A percentile compares a stretch with the other conserved stretches of the same genome.
Evolutionary conservation across 1,139 yeast species (phyloP).

Genomic region (Suhomyces coccinellae): DNA sequence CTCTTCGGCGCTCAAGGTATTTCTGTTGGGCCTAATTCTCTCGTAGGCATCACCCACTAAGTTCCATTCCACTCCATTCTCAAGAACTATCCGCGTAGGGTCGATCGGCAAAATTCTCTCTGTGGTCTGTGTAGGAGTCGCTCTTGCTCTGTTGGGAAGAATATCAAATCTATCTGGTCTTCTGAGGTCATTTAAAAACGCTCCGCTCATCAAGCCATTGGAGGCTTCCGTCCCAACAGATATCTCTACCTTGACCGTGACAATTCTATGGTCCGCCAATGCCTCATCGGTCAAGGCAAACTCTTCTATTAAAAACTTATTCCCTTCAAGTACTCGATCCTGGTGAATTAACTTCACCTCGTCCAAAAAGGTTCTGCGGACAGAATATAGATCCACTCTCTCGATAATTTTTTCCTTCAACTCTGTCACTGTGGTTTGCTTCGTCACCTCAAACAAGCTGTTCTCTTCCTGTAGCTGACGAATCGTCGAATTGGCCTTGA

Average conservation of each 20-base stretch:
- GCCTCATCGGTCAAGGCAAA: slow-evolving; percentile 16
- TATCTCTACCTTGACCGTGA: slow-evolving; percentile 16
- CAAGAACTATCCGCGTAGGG: slow-evolving; percentile 27
- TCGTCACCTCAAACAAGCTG: slow-evolving; percentile 28
- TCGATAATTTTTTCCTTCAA: slow-evolving; percentile 26
- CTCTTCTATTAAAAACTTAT: slow-evolving; percentile 7
- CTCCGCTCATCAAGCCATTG: slow-evolving; percentile 31
- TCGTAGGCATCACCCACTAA: slow-evolving; percentile 31
- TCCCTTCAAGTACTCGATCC: slow-evolving; percentile 9
- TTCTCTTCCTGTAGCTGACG: slow-evolving; percentile 23
- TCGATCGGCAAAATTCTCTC: slow-evolving; percentile 18
- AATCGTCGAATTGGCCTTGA: slow-evolving; percentile 21
- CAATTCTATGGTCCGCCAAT: slow-evolving; percentile 14
- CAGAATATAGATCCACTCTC: slow-evolving; percentile 25
- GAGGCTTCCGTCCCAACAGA: slow-evolving; percentile 16
- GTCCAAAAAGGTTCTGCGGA: slow-evolving; percentile 32
- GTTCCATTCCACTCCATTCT: slow-evolving; percentile 27
- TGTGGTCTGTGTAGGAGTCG: not conserved
- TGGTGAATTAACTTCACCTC: slow-evolving; percentile 25
- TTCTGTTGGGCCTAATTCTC: slow-evolving; percentile 15
- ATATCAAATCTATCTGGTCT: slow-evolving; percentile 27
- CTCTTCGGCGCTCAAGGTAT: not conserved
- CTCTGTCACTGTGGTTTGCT: slow-evolving; percentile 23
- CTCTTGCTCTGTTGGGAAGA: slow-evolving; percentile 17
- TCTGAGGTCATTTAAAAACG: slow-evolving; percentile 31